Conservation (phyloP, 1,284 basidiomycete genomes). For the Erythrobasidium hasegawianum region DNA sequence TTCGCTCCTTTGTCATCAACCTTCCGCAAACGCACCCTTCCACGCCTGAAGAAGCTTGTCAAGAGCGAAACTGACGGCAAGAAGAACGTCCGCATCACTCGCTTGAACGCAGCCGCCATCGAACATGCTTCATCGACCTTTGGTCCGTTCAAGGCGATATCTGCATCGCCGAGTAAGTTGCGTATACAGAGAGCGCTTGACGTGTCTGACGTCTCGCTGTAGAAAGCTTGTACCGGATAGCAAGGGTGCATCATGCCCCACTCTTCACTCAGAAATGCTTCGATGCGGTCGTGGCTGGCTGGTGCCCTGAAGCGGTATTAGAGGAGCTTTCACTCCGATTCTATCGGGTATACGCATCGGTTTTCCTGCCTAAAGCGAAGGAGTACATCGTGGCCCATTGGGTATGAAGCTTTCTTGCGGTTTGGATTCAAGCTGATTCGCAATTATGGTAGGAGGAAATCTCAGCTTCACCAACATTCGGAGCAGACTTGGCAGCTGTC, state of each 20-base stretch:
- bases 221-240: conserved; percentile 1
- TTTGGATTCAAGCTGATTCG: background rate
- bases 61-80: background rate
- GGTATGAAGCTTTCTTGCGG: background rate
- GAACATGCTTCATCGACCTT: conserved; percentile 2
- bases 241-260: background rate
- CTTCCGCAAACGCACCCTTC: background rate
- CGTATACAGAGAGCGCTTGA: background rate
- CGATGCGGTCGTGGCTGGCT: background rate
- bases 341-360: background rate
- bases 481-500: background rate
- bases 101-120: background rate
- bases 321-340: background rate
- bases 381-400: background rate
- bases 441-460: background rate
- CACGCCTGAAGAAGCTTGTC: background rate
- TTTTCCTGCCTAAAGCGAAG: background rate
- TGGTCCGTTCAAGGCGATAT: background rate
- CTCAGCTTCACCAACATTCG: background rate
- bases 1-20: background rate
- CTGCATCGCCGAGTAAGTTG: background rate
- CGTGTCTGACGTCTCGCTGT: background rate
- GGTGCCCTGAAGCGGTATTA: background rate
- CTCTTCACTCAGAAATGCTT: conserved; percentile 1
- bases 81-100: background rate